A percentile compares a stretch with the other conserved stretches of the same genome.
These are phyloP conservation scores for Paralagenidium karlingii DNA, from an alignment of 352 stramenopile genomes.

Conservation along the genomic window DNA sequence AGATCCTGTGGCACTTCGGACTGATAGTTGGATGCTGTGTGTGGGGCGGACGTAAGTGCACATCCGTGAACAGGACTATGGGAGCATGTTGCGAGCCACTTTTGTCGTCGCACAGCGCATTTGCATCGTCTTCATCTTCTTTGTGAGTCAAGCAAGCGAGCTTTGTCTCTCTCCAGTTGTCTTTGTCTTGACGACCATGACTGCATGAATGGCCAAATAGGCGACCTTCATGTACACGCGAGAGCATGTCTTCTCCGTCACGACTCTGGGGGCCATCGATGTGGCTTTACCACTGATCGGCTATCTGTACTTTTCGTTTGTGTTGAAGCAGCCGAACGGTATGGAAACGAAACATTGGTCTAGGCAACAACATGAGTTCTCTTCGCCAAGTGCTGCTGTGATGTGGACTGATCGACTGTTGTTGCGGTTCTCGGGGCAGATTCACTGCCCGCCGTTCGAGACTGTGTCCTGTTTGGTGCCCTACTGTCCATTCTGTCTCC, in stretches of 20 bases:
- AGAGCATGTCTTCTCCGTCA: conserved; percentile 33
- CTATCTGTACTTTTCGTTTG: conserved; percentile 35
- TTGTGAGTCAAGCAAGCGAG: conserved; percentile 24
- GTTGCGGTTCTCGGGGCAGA: conserved; percentile 12
- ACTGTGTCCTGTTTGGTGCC: conserved; percentile 70
- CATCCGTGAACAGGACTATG: conserved; percentile 72
- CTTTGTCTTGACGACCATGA: neutral
- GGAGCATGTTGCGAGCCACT: conserved; percentile 70
- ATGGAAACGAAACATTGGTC: neutral
- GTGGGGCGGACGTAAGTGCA: too few relatives aligned
- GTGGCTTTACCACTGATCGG: conserved; percentile 34
- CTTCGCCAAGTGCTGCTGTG: conserved; percentile 2
- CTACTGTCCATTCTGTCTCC: conserved; percentile 81
- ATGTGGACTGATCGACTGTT: neutral
- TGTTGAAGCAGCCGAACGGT: conserved; percentile 22
- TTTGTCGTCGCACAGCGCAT: conserved; percentile 84
- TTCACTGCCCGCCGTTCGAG: conserved; percentile 35
- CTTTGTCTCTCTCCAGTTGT: conserved; percentile 1
- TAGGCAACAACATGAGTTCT: neutral
- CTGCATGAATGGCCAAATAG: conserved; percentile 12
- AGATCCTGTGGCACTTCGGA: neutral
- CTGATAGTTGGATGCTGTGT: neutral
- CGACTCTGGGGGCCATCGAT: conserved; percentile 40
- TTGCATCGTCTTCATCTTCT: conserved; percentile 80
- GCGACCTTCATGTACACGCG: conserved; percentile 64